Evolutionary conservation across 2,329 filamentous ascomycete species (phyloP).

Genomic region (Alternaria tenuissima): DNA sequence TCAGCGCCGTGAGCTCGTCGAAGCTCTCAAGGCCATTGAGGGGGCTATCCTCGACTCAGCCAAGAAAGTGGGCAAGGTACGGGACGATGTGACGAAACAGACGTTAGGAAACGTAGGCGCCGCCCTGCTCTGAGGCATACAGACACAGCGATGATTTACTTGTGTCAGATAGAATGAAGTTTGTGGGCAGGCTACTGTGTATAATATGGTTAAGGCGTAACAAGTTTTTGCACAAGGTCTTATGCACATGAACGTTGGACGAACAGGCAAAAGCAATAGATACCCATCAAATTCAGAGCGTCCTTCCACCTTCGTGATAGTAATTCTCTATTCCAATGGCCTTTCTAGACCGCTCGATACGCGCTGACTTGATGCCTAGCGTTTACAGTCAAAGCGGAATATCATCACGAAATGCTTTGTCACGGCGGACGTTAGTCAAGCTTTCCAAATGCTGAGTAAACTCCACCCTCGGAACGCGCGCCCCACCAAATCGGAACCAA

Average conservation of each 20-base stretch:
- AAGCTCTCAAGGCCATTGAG: constrained; percentile 59
- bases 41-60: constrained; percentile 59
- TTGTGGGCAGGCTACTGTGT: not conserved
- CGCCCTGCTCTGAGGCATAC: constrained; percentile 32
- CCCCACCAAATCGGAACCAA: constrained; percentile 18
- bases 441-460: constrained; percentile 45
- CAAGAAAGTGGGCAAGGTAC: constrained; percentile 56
- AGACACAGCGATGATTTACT: not conserved
- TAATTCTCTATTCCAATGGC: not conserved
- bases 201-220: not conserved
- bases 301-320: not conserved
- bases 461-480: constrained; percentile 15
- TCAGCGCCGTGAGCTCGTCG: constrained; percentile 56
- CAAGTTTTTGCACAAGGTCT: not conserved
- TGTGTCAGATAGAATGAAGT: not conserved
- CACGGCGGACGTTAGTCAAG: constrained; percentile 30
- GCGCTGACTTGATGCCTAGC: not conserved
- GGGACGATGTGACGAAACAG: constrained; percentile 58
- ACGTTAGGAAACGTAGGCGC: constrained; percentile 48
- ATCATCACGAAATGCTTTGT: constrained; percentile 11
- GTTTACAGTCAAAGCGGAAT: not conserved
- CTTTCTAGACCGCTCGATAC: not conserved
- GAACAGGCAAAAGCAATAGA: constrained; percentile 17
- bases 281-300: constrained; percentile 17
- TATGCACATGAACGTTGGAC: not conserved